Base-by-base conservation (phyloP, 495 filamentous ascomycete genomes). In the Neurospora sp. region DNA sequence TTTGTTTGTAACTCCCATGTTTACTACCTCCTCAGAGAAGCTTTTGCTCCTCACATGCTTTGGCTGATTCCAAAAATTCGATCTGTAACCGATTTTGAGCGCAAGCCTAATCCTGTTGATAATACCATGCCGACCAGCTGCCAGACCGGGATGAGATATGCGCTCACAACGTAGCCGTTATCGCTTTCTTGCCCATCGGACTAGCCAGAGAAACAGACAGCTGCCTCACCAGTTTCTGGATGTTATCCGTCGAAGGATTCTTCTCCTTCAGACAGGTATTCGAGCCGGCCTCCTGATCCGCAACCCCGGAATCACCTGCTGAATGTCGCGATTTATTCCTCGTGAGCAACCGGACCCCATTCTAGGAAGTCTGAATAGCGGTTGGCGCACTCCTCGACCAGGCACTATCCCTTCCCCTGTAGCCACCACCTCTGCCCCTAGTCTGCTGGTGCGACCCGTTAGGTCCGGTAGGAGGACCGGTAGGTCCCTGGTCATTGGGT, bases 361-460 rank as follows among this genome's bases (percentile, higher is more conserved):
- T 66, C 53, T 66, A 66, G 53, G 53, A 82, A 6, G 79, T 78
- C 59, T 78, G 80, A 68, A 78, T 76, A 14, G 76, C 74, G 3
- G 75, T 40, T 10, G 75, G 5, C 31, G 72, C 70, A 39, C 70
- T 80, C 16, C 80, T 74, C 16, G 75, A 76, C 81, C 81, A 83
- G 39, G 74, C 77, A 10, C 78, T 76, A 9, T 77, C 74, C 16
- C 79, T 75, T 35, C 75, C 74, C 7, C 80, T 75, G 40, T 78
- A 82, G 8, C 77, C 72, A 18, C 80, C 80, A 14, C 80, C 80
- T 14, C 81, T 74, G 39, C 69, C 48, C 40, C 72, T 72, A 38
- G 73, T 74, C 70, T 46, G 68, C 6, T 69, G 46, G 9, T 68
- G 73, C 4, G 74, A 39, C 12, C 73, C 14, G 18, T 71, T 73